Conservation (phyloP, 129 eudicot species). For the Centaurea solstitialis region DNA sequence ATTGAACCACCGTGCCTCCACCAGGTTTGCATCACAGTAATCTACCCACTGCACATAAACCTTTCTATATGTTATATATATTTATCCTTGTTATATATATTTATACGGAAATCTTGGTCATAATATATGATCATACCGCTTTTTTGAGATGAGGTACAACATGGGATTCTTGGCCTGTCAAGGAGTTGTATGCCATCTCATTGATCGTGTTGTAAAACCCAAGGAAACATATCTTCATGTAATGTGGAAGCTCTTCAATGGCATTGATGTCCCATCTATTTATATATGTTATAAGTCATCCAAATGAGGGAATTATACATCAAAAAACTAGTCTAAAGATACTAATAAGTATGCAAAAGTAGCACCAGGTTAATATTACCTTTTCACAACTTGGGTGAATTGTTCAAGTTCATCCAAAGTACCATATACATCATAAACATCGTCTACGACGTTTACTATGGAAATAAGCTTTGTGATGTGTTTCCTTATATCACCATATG, state of each 20-base stretch:
- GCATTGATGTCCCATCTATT: slow-evolving; percentile 57
- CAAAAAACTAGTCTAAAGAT: neutral
- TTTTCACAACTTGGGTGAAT: slow-evolving; percentile 36
- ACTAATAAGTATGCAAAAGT: neutral
- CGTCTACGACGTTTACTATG: slow-evolving; percentile 28
- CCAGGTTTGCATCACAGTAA: slow-evolving; percentile 28
- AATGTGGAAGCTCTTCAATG: slow-evolving; percentile 52
- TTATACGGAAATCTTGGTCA: neutral
- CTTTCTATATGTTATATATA: neutral
- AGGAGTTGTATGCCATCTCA: slow-evolving; percentile 49
- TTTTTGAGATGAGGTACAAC: slow-evolving; percentile 32
- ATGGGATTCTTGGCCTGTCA: slow-evolving; percentile 35
- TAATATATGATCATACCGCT: slow-evolving; percentile 3
- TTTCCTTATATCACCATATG: slow-evolving; percentile 21
- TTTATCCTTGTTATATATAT: too few relatives aligned
- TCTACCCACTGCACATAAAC: slow-evolving; percentile 42
- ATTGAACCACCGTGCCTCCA: slow-evolving; percentile 49
- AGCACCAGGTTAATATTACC: slow-evolving; percentile 19
- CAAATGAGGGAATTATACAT: neutral
- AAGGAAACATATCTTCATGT: slow-evolving; percentile 54
- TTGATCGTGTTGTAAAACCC: slow-evolving; percentile 48
- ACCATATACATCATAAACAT: slow-evolving; percentile 43
- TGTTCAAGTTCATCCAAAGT: slow-evolving; percentile 40
- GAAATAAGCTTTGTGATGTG: slow-evolving; percentile 19
- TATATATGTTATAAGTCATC: neutral